These are phyloP conservation scores for Postia placenta DNA, from an alignment of 768 basidiomycete species.

Conservation along the genomic window DNA sequence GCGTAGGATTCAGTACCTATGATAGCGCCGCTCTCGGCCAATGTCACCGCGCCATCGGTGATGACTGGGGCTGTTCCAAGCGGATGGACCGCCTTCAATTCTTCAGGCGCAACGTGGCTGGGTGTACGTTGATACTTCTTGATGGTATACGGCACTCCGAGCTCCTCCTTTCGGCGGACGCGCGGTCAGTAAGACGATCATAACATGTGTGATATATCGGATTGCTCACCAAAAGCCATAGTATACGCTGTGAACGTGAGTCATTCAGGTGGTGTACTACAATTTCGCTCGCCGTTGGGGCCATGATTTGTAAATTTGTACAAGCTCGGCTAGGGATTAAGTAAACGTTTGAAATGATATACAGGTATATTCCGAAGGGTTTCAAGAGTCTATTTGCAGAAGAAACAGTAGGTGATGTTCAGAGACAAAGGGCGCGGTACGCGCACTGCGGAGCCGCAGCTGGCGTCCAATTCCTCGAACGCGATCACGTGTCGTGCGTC, in stretches of 20 bases:
- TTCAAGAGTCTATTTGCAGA: too few species aligned
- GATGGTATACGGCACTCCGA: slow-evolving; percentile 33
- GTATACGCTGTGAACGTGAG: slow-evolving; percentile 43
- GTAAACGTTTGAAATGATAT: too few species aligned
- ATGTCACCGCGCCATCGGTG: slow-evolving; percentile 28
- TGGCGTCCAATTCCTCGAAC: too few species aligned
- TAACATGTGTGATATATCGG: too few species aligned
- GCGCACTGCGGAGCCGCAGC: too few species aligned
- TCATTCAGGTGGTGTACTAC: slow-evolving; percentile 39
- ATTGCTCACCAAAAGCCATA: slow-evolving; percentile 36
- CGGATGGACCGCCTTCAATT: slow-evolving; percentile 28
- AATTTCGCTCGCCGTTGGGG: too few species aligned
- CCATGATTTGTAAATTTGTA: too few species aligned
- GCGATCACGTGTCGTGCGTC: too few species aligned
- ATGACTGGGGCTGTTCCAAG: slow-evolving; percentile 32
- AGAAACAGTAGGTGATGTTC: too few species aligned
- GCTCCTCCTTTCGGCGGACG: slow-evolving; percentile 37
- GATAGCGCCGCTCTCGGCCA: slow-evolving; percentile 35
- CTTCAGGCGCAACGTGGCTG: slow-evolving; percentile 23
- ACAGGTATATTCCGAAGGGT: too few species aligned
- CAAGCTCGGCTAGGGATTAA: too few species aligned
- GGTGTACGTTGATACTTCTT: slow-evolving; percentile 24
- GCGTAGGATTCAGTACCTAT: slow-evolving; percentile 21
- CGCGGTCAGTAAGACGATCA: not conserved
- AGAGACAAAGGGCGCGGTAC: too few species aligned